Conservation (phyloP, 1,139 yeast genomes). For the Pichia sp. region DNA sequence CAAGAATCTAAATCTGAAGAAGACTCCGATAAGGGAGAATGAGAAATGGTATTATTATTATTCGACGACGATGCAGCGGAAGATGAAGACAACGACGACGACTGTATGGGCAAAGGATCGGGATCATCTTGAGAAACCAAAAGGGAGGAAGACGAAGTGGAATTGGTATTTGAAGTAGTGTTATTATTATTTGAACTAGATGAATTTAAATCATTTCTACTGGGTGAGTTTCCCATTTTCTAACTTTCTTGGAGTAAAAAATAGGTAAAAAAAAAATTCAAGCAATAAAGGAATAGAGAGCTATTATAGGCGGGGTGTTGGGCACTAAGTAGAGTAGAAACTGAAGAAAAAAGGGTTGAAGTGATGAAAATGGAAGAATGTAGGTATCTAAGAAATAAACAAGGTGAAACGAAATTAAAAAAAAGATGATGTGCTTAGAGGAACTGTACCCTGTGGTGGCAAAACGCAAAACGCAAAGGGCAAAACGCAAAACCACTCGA, state of each 20-base stretch:
- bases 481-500: too few relatives aligned
- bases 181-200: slow-evolving; percentile 7
- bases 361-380: too few relatives aligned
- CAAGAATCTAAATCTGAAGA: slow-evolving; percentile 1
- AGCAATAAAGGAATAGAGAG: neutral
- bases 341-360: too few relatives aligned
- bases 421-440: too few relatives aligned
- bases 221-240: slow-evolving; percentile 54
- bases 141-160: slow-evolving; percentile 34
- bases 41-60: neutral
- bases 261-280: too few relatives aligned
- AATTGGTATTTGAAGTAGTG: slow-evolving; percentile 32
- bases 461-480: too few relatives aligned
- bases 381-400: too few relatives aligned
- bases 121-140: slow-evolving; percentile 24
- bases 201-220: slow-evolving; percentile 24
- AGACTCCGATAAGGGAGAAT: neutral
- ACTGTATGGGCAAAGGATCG: slow-evolving; percentile 31
- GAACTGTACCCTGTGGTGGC: too few relatives aligned
- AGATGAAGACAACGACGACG: slow-evolving; percentile 1
- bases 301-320: neutral
- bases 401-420: too few relatives aligned
- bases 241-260: neutral
- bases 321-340: too few relatives aligned
- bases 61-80: too few relatives aligned